Conservation (phyloP, 2,329 filamentous ascomycete species). For the Fusarium chaquense region DNA sequence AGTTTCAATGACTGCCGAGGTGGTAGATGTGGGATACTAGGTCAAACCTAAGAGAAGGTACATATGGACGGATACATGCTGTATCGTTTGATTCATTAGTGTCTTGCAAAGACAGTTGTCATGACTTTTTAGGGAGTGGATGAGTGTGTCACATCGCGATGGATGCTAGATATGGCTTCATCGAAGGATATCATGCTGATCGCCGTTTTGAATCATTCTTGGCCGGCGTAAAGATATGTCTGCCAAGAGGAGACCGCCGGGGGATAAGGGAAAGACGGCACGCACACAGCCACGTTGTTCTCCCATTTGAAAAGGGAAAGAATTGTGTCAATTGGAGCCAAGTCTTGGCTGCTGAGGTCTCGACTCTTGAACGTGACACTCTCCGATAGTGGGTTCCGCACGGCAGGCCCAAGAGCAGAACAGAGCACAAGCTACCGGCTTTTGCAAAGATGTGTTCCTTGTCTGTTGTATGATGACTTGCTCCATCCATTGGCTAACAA, state of each 20-base stretch:
- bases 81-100: not conserved
- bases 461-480: slow-evolving; percentile 4
- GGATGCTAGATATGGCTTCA: not conserved
- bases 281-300: slow-evolving; percentile 36
- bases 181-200: slow-evolving; percentile 17
- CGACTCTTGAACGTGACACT: slow-evolving; percentile 35
- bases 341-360: slow-evolving; percentile 48
- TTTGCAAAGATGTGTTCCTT: slow-evolving; percentile 1
- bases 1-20: slow-evolving; percentile 11
- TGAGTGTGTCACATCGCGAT: not conserved
- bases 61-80: not conserved
- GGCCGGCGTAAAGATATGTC: slow-evolving; percentile 10
- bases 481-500: slow-evolving; percentile 25
- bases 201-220: slow-evolving; percentile 27
- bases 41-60: not conserved
- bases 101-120: not conserved
- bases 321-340: slow-evolving; percentile 40
- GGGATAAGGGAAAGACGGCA: slow-evolving; percentile 44
- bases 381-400: slow-evolving; percentile 33
- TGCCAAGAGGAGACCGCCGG: slow-evolving; percentile 41
- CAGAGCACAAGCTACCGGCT: not conserved
- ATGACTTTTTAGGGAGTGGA: not conserved
- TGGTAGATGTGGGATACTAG: slow-evolving; percentile 1
- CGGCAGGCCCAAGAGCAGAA: slow-evolving; percentile 3
- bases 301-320: slow-evolving; percentile 15